Evolutionary conservation across 2,329 filamentous ascomycete genomes (phyloP), one percentile per base, ranked within the genome.

Genomic region (Helminthosporium solani): DNA sequence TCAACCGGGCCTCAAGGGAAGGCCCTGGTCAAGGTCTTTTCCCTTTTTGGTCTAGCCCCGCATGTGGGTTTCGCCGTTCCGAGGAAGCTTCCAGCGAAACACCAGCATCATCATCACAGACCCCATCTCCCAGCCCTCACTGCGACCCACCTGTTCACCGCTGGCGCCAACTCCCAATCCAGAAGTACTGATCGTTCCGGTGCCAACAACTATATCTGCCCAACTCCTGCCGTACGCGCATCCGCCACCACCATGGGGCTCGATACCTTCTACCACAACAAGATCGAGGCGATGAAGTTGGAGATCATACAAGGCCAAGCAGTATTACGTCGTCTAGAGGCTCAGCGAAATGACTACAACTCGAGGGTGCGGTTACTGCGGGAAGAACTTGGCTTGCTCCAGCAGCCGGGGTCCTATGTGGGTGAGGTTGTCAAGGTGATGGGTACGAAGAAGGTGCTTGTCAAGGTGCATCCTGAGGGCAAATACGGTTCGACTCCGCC

Each of bases 341-440:
- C 94, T 61, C 95, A 99, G 75, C 86, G 94, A 60, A 99, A 99
- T 70, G 94, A 99, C 76, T 97, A 97, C 82, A 99, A 99, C 79
- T 97, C 94, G 50, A 85, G 94, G 70, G 94, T 99, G 64, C 88
- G 94, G 53, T 79, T 99, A 73, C 77, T 99, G 66, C 83, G 94
- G 63, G 94, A 99, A 77, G 94, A 99, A 78, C 82, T 99, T 18
- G 94, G 94, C 42, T 78, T 99, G 64, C 78, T 99, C 56, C 94
- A 99, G 75, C 94, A 99, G 73, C 94, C 94, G 3, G 94, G 94
- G 33, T 97, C 92, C 16, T 99, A 99, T 68, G 94, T 99, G 27
- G 94, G 94, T 49, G 94, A 99, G 75, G 94, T 99, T n/a, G 94
- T 99, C 69, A 99, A 97, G 81, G 94, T 97, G 47, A 99, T 99